Conservation (phyloP, 495 filamentous ascomycete species). For the Hypoxylon intermedium region DNA sequence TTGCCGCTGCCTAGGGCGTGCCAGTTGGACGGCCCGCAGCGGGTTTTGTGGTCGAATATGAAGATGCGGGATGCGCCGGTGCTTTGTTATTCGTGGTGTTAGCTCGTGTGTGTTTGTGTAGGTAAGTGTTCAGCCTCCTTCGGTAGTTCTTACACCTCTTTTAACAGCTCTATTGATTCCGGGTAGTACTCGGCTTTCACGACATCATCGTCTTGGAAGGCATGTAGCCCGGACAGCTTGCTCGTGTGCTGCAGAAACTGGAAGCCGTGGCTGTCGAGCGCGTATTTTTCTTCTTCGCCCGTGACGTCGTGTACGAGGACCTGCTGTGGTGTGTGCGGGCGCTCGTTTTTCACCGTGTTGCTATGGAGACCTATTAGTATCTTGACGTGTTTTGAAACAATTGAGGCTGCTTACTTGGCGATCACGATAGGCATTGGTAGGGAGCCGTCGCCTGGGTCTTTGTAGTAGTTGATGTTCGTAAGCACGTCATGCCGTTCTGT, state of each 20-base stretch:
- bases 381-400: too few relatives aligned
- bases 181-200: constrained; percentile 68
- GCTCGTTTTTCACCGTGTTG: constrained; percentile 55
- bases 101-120: too few relatives aligned
- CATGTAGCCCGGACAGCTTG: constrained; percentile 47
- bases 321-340: constrained; percentile 50
- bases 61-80: constrained; percentile 67
- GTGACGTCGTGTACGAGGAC: constrained; percentile 50
- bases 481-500: constrained; percentile 48
- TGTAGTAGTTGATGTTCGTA: constrained; percentile 66
- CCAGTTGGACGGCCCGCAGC: constrained; percentile 57
- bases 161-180: constrained; percentile 65
- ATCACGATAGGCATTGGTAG: constrained; percentile 60
- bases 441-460: constrained; percentile 67
- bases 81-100: constrained; percentile 54
- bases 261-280: constrained; percentile 51
- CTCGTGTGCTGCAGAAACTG: constrained; percentile 45
- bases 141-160: constrained; percentile 68
- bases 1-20: constrained; percentile 45
- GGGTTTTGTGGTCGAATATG: constrained; percentile 80
- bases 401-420: constrained; percentile 41
- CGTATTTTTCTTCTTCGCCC: constrained; percentile 46
- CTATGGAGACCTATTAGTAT: constrained; percentile 7
- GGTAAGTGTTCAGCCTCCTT: too few relatives aligned
- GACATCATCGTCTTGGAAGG: constrained; percentile 67